Evolutionary conservation across 2,329 filamentous ascomycete genomes (phyloP), one percentile per base, ranked within the genome.

Genomic region (Madurella mycetomatis): DNA sequence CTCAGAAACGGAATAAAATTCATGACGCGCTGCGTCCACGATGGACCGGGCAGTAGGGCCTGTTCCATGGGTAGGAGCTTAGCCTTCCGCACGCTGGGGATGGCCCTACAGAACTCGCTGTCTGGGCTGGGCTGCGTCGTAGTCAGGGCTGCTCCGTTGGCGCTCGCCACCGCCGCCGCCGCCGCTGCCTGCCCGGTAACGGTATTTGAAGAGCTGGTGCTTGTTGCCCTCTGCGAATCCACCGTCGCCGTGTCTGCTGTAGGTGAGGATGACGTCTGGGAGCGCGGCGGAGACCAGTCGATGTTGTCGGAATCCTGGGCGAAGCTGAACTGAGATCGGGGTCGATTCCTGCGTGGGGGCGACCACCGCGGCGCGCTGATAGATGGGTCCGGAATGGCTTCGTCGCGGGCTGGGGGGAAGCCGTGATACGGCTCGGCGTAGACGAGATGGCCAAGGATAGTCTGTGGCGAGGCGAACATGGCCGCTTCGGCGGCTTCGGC

Each of bases 341-440:
- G 42, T 41, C 45, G 43, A 43, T 31, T 25, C 25, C 25, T 25
- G 25, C 25, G 25, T 60, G n/a, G 71, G 70, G 42, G 73, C 37
- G 64, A 70, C 62, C 55, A 72, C 63, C 62, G 70, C 57, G 40
- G 71, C 67, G 13, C 34, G 50, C 68, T 72, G 47, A 75, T 74
- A 41, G 55, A 55, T 25, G 74, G 72, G 63, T 82, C 80, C 0
- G 79, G 78, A 32, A 88, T 77, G 4, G 86, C 74, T 55, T 82
- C 79, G 65, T 91, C 87, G 61, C 81, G 78, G 11, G 76, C 69
- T 1, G 87, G 86, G 1, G 85, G 79, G 31, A 83, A 73, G 47
- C 85, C 84, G 55, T 80, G 76, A 68, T 88, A 92, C 31, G 78
- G 76, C 70, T 91, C 87, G 39, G 86, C 88, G 63, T 82, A 84